Base-by-base conservation (phyloP, 768 basidiomycete species). In the Tricholoma terreum region DNA sequence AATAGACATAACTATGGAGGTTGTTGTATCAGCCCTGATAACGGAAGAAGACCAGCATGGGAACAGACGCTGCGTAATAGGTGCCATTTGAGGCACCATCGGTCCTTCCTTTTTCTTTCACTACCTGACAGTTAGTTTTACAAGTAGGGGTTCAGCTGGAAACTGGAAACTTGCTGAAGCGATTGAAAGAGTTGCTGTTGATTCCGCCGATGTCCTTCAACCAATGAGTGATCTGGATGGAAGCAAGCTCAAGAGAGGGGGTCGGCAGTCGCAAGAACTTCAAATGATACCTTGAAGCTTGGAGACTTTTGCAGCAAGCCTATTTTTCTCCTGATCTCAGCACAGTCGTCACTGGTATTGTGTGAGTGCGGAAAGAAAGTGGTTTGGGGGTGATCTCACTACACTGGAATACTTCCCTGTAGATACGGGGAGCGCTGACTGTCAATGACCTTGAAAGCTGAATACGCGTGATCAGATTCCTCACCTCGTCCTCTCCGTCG, bases 261-360 rank as follows among this genome's bases (percentile, higher is more conserved):
- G n/a, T 27, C 11, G 15, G 31, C 11, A 17, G 15, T n/a, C 5
- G 57, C 15, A 58, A 55, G 11, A 52, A 17, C 17, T 10, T 4
- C 49, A 52, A 56, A 22, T 21, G 22, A 46, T 52, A 77, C 77
- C 71, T 80, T 80, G 67, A 71, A 80, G 14, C 65, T 69, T 0
- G 76, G 76, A 2, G 71, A 68, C 63, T 77, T 78, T 63, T 70
- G 72, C 42, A 79, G 64, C 2, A 66, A 55, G 11, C 72, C 65
- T 34, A 80, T 80, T 69, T 79, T 80, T 31, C 77, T 73, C 30
- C 77, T 71, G 55, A 81, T 69, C 8, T 80, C 78, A 43, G 75
- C 77, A 58, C 76, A 79, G 59, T 77, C 74, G 55, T 79, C 78
- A 53, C 77, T 78, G 53, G 17, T 54, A 27, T 19, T 30, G 17